These are phyloP conservation scores for Platanthera guangdongensis DNA, from an alignment of 106 monocot genomes.

Conservation along the genomic window DNA sequence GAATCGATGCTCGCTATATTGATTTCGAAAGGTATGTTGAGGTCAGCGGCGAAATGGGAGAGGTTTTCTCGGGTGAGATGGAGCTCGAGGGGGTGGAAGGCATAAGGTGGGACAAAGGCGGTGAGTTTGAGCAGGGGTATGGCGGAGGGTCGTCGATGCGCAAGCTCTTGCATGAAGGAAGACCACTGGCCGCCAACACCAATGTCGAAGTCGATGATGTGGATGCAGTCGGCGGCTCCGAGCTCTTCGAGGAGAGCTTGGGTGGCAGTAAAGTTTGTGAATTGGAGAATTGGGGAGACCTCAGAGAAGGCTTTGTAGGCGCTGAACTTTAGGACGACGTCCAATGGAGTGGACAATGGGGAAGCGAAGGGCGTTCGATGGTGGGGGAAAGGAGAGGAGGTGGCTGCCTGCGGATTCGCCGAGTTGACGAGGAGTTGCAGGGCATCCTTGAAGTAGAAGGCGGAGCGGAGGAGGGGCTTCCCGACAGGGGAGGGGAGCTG, in stretches of 20 bases:
- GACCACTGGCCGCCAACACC: constrained; percentile 91
- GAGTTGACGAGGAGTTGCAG: constrained; percentile 19
- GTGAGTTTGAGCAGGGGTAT: constrained; percentile 51
- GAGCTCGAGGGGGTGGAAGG: constrained; percentile 36
- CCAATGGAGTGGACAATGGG: constrained; percentile 30
- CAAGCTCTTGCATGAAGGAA: constrained; percentile 86
- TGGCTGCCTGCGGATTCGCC: background rate
- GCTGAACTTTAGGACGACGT: constrained; percentile 64
- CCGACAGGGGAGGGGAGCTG: constrained; percentile 54
- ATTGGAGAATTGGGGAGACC: constrained; percentile 70
- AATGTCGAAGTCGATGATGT: constrained; percentile 85
- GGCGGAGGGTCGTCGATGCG: constrained; percentile 34
- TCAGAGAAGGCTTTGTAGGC: constrained; percentile 88
- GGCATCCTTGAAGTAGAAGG: constrained; percentile 82
- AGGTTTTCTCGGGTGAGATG: constrained; percentile 8
- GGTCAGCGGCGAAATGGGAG: constrained; percentile 9
- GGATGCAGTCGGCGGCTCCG: constrained; percentile 37
- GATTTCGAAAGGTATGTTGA: constrained; percentile 16
- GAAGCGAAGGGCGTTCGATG: background rate
- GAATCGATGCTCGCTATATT: constrained; percentile 7
- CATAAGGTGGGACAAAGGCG: constrained; percentile 47
- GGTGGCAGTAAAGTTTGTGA: constrained; percentile 73
- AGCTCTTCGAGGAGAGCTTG: constrained; percentile 76
- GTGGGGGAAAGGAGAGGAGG: constrained; percentile 6
- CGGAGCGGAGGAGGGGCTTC: constrained; percentile 72